Evolutionary conservation across 2,329 filamentous ascomycete genomes (phyloP), one percentile per base, ranked within the genome.

Genomic region (Colletotrichum aenigma): DNA sequence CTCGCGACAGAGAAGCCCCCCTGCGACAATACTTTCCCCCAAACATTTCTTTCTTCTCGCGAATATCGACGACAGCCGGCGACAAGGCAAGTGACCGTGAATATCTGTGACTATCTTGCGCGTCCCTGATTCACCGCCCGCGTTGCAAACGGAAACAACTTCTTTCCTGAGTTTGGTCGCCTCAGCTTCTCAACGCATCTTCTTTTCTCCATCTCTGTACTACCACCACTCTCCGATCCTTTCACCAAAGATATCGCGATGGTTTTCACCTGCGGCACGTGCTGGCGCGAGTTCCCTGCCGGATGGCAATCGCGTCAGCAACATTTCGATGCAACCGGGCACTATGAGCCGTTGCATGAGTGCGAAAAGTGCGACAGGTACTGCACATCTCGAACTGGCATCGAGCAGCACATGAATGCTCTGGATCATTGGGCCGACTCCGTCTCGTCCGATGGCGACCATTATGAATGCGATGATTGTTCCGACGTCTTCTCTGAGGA

Each of bases 401-500:
- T 82, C 1, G 67, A 81, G 2, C 73, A 82, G 18, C 83, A 85
- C 71, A 83, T 80, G 66, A 5, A 68, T 6, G 77, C 79, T 4
- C 81, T 78, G 0, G 79, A 78, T 9, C 83, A 85, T 32, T 48
- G 67, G 15, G 66, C 16, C 7, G 10, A 13, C 4, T 30, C 13
- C n/a, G 4, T 6, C 7, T 56, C 28, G 3, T 4, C 7, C 13
- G 7, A n/a, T 7, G 13, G 7, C 28, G 7, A 3, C 79, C 78
- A 4, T n/a, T 79, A 78, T 38, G 81, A 82, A 64, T 85, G 84
- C 71, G 78, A 82, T 12, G 77, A 65, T 0, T 85, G 83, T 60
- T 48, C 72, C 10, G 65, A 76, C 1, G 78, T 70, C 38, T 86
- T 84, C 60, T 13, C 38, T 21, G 77, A 77, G 12, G 70, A 80